Conservation (phyloP, 2,329 filamentous ascomycete species). For the Trichoderma sp. region DNA sequence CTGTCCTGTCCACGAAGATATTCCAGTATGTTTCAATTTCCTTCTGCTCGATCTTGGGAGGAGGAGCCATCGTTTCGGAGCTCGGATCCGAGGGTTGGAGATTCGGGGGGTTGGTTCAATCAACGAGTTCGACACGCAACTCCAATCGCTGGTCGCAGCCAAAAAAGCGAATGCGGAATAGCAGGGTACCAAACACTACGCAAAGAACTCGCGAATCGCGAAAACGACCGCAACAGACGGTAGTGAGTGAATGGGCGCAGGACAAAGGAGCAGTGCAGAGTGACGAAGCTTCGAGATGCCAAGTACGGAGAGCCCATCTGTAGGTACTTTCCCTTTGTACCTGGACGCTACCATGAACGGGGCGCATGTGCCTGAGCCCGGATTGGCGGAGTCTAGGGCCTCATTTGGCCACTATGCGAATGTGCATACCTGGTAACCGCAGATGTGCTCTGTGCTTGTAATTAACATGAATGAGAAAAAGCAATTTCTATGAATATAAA, state of each 20-base stretch:
- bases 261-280: not conserved
- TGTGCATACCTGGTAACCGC: not conserved
- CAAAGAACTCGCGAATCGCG: conserved; percentile 8
- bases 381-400: conserved; percentile 16
- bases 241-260: conserved; percentile 9
- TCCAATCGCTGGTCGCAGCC: conserved; percentile 5
- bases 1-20: conserved; percentile 59
- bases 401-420: conserved; percentile 1
- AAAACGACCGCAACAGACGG: not conserved
- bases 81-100: conserved; percentile 13
- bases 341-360: not conserved
- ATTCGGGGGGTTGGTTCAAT: not conserved
- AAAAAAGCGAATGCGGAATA: not conserved
- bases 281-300: conserved; percentile 15
- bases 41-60: conserved; percentile 55
- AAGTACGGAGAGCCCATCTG: conserved; percentile 2
- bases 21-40: conserved; percentile 67
- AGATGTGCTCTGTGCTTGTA: not conserved
- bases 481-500: not conserved
- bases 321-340: not conserved
- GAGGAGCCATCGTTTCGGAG: conserved; percentile 43
- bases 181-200: not conserved
- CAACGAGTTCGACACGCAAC: not conserved
- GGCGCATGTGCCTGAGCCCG: conserved; percentile 5
- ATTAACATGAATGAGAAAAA: not conserved